phyloP scores from a whole-genome alignment of 1,139 yeast species.

The Schwanniomyces etchellsii region DNA sequence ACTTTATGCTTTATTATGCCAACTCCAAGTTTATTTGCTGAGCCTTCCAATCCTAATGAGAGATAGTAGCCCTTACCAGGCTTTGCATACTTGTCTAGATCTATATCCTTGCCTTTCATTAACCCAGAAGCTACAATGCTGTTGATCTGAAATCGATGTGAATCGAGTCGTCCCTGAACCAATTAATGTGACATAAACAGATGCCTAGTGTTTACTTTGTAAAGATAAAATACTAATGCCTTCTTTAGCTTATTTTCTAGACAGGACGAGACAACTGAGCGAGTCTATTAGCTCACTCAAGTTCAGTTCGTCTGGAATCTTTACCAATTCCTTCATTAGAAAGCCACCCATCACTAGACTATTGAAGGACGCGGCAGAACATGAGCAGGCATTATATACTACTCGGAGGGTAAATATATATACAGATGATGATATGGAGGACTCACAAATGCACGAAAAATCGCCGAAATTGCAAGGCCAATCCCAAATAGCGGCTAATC shows the following conservation, averaged over 20 bases:
- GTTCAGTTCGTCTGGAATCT: slow-evolving; percentile 53
- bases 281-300: slow-evolving; percentile 22
- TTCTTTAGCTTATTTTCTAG: slow-evolving; percentile 19
- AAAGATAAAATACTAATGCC: too few relatives aligned
- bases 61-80: slow-evolving; percentile 49
- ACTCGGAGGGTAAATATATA: slow-evolving; percentile 16
- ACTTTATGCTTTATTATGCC: slow-evolving; percentile 75
- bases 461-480: slow-evolving; percentile 2
- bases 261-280: slow-evolving; percentile 17
- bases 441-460: slow-evolving; percentile 1
- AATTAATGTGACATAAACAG: too few relatives aligned
- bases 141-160: too few relatives aligned
- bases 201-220: too few relatives aligned
- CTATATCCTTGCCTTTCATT: slow-evolving; percentile 12
- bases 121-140: too few relatives aligned
- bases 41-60: slow-evolving; percentile 92
- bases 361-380: slow-evolving; percentile 53
- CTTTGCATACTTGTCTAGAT: slow-evolving; percentile 33
- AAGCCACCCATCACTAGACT: slow-evolving; percentile 54
- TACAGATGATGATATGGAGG: background rate
- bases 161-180: too few relatives aligned
- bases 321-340: slow-evolving; percentile 56
- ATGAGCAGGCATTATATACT: slow-evolving; percentile 47
- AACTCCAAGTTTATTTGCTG: slow-evolving; percentile 93
- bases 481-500: slow-evolving; percentile 12